Evolutionary conservation across 805 yeast genomes (phyloP), one percentile per base, ranked within the genome.

Genomic region (Kodamaea kakaduensis): DNA sequence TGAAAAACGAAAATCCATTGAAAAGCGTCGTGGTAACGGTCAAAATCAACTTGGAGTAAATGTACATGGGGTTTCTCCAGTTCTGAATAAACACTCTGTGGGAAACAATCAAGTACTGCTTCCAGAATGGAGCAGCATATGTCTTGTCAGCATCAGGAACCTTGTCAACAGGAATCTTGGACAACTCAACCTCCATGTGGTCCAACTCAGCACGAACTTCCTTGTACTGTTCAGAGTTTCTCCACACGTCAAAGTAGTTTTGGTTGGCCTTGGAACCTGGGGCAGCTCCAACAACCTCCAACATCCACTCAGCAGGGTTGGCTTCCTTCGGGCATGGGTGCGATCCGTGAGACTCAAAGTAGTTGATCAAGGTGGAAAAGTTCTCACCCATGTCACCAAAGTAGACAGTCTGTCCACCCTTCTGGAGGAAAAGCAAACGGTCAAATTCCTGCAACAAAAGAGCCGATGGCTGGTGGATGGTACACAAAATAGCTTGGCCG

Each of bases 401-500:
- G 50, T 62, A 54, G 13, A 69, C 75, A 25, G 75, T 70, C 41
- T 58, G 57, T 25, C 79, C 78, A 45, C 77, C 77, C 43, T 63
- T 69, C 43, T 62, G 69, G 56, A 73, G 59, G 28, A 73, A 52
- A 46, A 81, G 64, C 46, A 85, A 67, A 49, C 88, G 73, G 53
- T 86, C 95, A 53, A 86, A 84, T 50, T 81, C 85, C 52, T 83
- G 74, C 64, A 84, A 69, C 52, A 84, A 65, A 40, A 81, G 69
- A 36, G 94, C 89, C 6, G 93, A 84, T 51, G 95, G 94, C 59
- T 84, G 94, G 60, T 84, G 93, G 47, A 84, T 84, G 17, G 94
- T 84, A 34, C 68, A 62, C 43, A 63, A 56, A 42, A 63, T 61
- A 24, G 68, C 66, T 42, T 62, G 69, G 17, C 68, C 68, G 37